These are phyloP conservation scores for Paraconiothyrium sp. DNA, from an alignment of 2,329 filamentous ascomycete genomes.

Conservation along the genomic window DNA sequence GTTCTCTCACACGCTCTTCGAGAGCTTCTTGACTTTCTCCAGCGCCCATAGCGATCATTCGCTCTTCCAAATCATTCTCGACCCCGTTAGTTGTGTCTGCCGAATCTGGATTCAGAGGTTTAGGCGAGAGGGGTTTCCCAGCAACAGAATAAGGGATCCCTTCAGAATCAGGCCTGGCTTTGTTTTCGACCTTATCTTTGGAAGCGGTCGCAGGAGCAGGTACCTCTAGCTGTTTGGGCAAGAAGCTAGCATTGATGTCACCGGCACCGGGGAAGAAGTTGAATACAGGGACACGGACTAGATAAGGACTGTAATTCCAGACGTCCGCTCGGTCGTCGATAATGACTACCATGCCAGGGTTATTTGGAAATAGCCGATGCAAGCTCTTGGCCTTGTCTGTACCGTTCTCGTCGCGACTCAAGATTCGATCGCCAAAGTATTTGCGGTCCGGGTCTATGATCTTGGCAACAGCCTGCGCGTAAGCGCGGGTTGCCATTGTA, in stretches of 20 bases:
- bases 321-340: conserved; percentile 98
- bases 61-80: conserved; percentile 72
- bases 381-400: conserved; percentile 91
- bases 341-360: conserved; percentile 99
- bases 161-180: neutral
- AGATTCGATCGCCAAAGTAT: conserved; percentile 91
- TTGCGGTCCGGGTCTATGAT: conserved; percentile 91
- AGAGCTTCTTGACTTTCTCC: conserved; percentile 74
- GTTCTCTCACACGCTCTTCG: conserved; percentile 81
- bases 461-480: conserved; percentile 88
- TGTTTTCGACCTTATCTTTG: conserved; percentile 30
- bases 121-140: conserved; percentile 27
- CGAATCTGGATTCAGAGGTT: conserved; percentile 22
- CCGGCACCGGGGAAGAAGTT: conserved; percentile 98
- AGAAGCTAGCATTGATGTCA: conserved; percentile 97
- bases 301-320: conserved; percentile 91
- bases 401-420: conserved; percentile 96
- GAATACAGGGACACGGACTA: conserved; percentile 94
- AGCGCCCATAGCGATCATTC: conserved; percentile 78
- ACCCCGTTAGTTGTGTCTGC: conserved; percentile 52
- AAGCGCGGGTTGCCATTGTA: conserved; percentile 98
- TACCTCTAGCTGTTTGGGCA: conserved; percentile 74
- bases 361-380: conserved; percentile 90
- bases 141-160: conserved; percentile 27
- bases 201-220: conserved; percentile 35